Evolutionary conservation across 192 early-diverging fungal species (phyloP).

Genomic region (Coemansia sp.): DNA sequence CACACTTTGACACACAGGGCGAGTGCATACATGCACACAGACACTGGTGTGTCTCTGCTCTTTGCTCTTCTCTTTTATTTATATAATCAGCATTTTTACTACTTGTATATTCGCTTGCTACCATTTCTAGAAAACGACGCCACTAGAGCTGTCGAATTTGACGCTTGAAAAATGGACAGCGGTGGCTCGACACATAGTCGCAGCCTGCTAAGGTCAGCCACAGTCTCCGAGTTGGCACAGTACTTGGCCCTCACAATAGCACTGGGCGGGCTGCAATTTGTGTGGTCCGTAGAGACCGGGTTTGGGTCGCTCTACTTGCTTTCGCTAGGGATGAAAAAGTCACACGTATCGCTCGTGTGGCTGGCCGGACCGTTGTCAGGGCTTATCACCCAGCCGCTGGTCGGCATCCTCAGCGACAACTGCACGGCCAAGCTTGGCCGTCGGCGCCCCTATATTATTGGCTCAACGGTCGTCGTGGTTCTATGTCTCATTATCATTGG

Average conservation of each 20-base stretch:
- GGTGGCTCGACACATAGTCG: not conserved
- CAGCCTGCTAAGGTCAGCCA: conserved; percentile 4
- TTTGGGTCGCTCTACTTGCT: conserved; percentile 85
- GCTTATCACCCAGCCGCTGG: conserved; percentile 76
- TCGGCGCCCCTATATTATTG: conserved; percentile 83
- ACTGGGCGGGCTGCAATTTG: conserved; percentile 55
- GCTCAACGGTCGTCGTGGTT: conserved; percentile 64
- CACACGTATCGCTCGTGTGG: conserved; percentile 91
- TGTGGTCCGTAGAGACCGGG: conserved; percentile 56
- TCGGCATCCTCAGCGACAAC: conserved; percentile 83
- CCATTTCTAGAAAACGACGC: not conserved
- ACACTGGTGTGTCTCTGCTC: not conserved
- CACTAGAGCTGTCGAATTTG: not conserved
- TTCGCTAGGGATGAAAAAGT: conserved; percentile 77
- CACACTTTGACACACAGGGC: not conserved
- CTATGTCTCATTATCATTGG: conserved; percentile 72
- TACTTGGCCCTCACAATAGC: conserved; percentile 49
- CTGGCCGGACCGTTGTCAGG: conserved; percentile 87
- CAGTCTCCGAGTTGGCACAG: conserved; percentile 17
- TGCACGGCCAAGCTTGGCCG: conserved; percentile 72
- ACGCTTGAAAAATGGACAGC: not conserved
- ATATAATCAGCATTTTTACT: not conserved
- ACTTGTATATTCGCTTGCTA: not conserved
- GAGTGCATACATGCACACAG: not conserved
- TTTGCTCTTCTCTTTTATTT: not conserved